Percentiles rank a stretch among this genome's conserved stretches.
Conservation (phyloP, 2,329 filamentous ascomycete species). For the Xylariaceae sp. region DNA sequence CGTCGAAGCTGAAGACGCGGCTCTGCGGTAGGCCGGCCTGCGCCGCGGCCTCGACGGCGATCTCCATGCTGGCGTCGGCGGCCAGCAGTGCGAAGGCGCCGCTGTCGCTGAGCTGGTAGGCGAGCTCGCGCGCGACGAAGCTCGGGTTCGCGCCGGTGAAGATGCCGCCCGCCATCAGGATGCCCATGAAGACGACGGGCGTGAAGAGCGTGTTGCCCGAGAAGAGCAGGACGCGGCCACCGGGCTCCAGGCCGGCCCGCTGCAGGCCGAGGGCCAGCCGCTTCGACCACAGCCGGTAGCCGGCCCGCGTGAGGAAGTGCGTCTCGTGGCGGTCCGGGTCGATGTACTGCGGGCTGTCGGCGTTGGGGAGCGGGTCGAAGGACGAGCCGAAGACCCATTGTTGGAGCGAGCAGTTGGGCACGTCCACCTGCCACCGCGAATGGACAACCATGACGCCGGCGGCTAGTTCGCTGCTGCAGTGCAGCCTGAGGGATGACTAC, state of each 20-base stretch:
- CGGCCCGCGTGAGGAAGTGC: constrained; percentile 54
- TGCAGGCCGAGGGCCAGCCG: constrained; percentile 62
- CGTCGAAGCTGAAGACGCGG: constrained; percentile 60
- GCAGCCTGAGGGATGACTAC: not conserved
- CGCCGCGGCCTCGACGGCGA: constrained; percentile 58
- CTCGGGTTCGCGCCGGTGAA: constrained; percentile 70
- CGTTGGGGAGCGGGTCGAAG: constrained; percentile 31
- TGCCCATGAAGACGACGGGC: constrained; percentile 61
- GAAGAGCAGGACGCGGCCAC: constrained; percentile 67
- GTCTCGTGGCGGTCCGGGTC: constrained; percentile 61
- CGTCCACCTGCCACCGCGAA: constrained; percentile 36
- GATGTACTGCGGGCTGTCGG: constrained; percentile 42
- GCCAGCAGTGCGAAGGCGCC: constrained; percentile 60
- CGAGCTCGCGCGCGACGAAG: constrained; percentile 63
- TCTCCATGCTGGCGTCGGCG: constrained; percentile 51
- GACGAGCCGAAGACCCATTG: constrained; percentile 49
- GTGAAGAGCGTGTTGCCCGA: constrained; percentile 68
- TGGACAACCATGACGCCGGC: constrained; percentile 34
- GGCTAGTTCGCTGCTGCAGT: not conserved
- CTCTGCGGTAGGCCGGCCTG: constrained; percentile 45
- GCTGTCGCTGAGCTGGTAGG: constrained; percentile 67
- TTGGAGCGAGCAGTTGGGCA: constrained; percentile 44
- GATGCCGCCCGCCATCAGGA: constrained; percentile 69
- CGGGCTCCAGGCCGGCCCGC: constrained; percentile 54
- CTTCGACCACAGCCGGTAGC: constrained; percentile 64